Evolutionary conservation across 371 early-diverging fungal genomes (phyloP).

Genomic region (Apophysomyces trapeziformis): DNA sequence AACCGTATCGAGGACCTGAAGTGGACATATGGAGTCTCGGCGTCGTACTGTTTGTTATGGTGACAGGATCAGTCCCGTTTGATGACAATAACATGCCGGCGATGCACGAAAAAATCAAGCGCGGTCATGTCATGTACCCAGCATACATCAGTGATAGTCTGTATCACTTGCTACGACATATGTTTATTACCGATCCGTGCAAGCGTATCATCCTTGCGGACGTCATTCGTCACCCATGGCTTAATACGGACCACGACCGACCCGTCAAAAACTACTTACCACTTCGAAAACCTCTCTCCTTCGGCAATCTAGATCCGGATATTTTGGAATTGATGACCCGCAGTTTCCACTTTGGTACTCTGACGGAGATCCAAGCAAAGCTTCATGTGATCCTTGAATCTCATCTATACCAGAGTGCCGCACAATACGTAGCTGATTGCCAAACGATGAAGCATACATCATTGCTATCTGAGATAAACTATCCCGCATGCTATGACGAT

Average conservation of each 20-base stretch:
- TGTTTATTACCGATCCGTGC: slow-evolving; percentile 76
- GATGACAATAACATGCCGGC: slow-evolving; percentile 92
- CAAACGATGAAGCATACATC: neutral
- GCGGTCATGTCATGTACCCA: slow-evolving; percentile 79
- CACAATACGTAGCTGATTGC: slow-evolving; percentile 17
- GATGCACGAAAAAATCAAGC: slow-evolving; percentile 93
- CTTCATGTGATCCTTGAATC: slow-evolving; percentile 61
- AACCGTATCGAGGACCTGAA: slow-evolving; percentile 92
- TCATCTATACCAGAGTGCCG: slow-evolving; percentile 37
- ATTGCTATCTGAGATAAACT: neutral
- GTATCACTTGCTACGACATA: slow-evolving; percentile 72
- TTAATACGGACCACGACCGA: slow-evolving; percentile 71
- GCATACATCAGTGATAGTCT: slow-evolving; percentile 85
- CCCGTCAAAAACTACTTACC: slow-evolving; percentile 70
- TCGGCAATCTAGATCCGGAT: slow-evolving; percentile 67
- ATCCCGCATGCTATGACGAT: slow-evolving; percentile 11
- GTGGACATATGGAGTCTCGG: slow-evolving; percentile 98
- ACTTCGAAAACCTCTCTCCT: slow-evolving; percentile 63
- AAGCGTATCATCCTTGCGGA: slow-evolving; percentile 80
- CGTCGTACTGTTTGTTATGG: slow-evolving; percentile 93
- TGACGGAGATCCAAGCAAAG: slow-evolving; percentile 66
- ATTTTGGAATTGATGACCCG: slow-evolving; percentile 77
- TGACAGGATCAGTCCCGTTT: slow-evolving; percentile 96
- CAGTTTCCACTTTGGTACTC: slow-evolving; percentile 85
- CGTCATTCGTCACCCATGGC: slow-evolving; percentile 84